Percentiles rank a stretch among this genome's conserved stretches.
phyloP scores from a whole-genome alignment of 805 yeast genomes.

The Yarrowia deformans region DNA sequence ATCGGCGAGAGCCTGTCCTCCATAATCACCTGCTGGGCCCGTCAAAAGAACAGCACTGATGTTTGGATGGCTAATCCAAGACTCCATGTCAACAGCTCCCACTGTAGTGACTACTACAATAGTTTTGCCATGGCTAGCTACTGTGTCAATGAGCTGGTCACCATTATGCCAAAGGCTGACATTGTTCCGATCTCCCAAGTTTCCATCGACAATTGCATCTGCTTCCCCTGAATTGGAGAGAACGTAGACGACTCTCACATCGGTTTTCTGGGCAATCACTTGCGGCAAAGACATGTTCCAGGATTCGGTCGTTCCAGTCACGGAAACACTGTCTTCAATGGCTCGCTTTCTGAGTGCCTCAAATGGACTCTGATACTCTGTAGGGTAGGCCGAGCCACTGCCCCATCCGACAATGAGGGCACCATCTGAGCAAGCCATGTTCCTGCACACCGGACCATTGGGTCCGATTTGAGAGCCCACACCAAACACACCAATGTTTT shows the following conservation, averaged over 20 bases:
- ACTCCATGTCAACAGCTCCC: slow-evolving; percentile 66
- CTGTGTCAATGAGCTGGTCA: slow-evolving; percentile 60
- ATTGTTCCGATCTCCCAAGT: slow-evolving; percentile 65
- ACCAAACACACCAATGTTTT: slow-evolving; percentile 50
- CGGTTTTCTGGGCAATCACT: slow-evolving; percentile 50
- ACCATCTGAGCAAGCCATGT: slow-evolving; percentile 62
- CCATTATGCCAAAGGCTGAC: slow-evolving; percentile 64
- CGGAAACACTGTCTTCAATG: neutral
- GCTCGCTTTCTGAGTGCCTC: slow-evolving; percentile 65
- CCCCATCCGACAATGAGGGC: slow-evolving; percentile 70
- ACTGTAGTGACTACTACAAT: slow-evolving; percentile 66
- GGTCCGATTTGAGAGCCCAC: slow-evolving; percentile 60
- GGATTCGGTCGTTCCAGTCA: neutral
- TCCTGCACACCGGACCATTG: slow-evolving; percentile 60
- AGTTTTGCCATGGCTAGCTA: slow-evolving; percentile 60
- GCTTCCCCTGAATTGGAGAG: slow-evolving; percentile 67
- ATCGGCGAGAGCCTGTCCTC: slow-evolving; percentile 65
- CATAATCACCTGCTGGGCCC: slow-evolving; percentile 62
- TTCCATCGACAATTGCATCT: slow-evolving; percentile 59
- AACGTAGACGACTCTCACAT: slow-evolving; percentile 62
- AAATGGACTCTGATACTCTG: slow-evolving; percentile 62
- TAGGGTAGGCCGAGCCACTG: slow-evolving; percentile 64
- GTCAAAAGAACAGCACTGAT: slow-evolving; percentile 64
- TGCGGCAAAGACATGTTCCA: slow-evolving; percentile 45
- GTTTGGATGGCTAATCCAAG: slow-evolving; percentile 62